A percentile compares a stretch with the other conserved stretches of the same genome.
phyloP scores from a whole-genome alignment of 768 basidiomycete genomes.

The Lepiota venenata region DNA sequence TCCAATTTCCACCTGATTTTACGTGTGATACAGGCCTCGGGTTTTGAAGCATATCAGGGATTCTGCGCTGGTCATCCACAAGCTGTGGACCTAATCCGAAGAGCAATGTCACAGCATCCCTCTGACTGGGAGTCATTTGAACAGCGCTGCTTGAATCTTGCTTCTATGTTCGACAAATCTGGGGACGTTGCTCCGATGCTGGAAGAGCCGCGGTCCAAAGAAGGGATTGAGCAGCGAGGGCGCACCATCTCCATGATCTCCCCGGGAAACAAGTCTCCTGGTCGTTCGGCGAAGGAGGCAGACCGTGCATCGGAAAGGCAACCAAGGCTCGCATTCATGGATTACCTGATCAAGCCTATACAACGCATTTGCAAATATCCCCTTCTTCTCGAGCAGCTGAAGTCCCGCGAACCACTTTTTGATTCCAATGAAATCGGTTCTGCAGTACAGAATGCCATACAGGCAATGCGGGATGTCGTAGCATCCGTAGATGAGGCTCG shows the following conservation, averaged over 20 bases:
- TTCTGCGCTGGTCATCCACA: constrained; percentile 89
- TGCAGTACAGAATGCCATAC: constrained; percentile 50
- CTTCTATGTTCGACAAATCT: constrained; percentile 33
- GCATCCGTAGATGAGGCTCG: constrained; percentile 81
- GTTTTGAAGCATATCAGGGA: constrained; percentile 75
- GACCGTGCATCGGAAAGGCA: constrained; percentile 19
- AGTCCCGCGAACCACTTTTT: constrained; percentile 15
- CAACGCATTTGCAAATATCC: constrained; percentile 97
- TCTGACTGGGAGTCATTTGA: constrained; percentile 86
- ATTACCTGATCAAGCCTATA: constrained; percentile 96
- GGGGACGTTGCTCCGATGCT: constrained; percentile 15
- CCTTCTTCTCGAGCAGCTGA: constrained; percentile 77
- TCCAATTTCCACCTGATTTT: background rate
- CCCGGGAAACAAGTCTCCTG: constrained; percentile 37
- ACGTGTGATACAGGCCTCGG: constrained; percentile 48
- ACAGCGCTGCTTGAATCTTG: constrained; percentile 61
- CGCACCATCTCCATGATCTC: constrained; percentile 51
- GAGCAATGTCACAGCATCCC: constrained; percentile 57
- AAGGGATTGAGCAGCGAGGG: constrained; percentile 26
- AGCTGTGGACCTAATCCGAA: constrained; percentile 72
- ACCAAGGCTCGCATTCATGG: constrained; percentile 59
- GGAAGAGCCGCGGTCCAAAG: constrained; percentile 9
- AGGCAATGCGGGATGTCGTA: constrained; percentile 75
- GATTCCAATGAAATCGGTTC: constrained; percentile 34
- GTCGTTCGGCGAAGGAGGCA: constrained; percentile 33